Base-by-base conservation (phyloP, 129 eudicot species). In the Flaveria robusta region DNA sequence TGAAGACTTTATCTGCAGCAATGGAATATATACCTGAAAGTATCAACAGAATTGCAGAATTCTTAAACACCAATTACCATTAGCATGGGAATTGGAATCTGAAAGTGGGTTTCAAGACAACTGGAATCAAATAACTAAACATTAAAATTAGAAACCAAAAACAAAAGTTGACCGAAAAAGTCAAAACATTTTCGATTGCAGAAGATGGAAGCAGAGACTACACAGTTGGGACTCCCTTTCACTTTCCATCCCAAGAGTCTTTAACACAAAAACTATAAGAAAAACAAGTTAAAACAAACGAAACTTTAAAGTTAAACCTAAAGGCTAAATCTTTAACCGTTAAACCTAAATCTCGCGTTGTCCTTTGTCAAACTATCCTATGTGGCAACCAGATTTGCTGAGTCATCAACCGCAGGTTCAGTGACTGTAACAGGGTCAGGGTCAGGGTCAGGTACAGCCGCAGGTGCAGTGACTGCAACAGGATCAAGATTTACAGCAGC, bases 151-250 rank as follows among this genome's bases (percentile, higher is more conserved):
- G 1, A 46, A 79, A 20, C 45, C 43, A 16, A 45, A 68, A 23
- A 74, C 43, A 63, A 60, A 50, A 24, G 68, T 56, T 73, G 78
- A 65, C 79, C 68, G 19, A 26, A 66, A 80, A 65, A 67, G 79
- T 80, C 84, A 29, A 80, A 58, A 52, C 13, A 34, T 20, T 67
- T 67, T 68, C 76, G 56, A 66, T 27, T 74, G 80, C 84, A 74
- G 46, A 63, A 74, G 74, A 74, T 80, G 75, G 83, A 74, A 66
- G 29, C 31, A 66, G 79, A 66, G 79, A 66, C 71, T 66, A 66
- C 49, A 66, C 71, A 66, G 0, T 34, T 66, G 71, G 49, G 50
- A 66, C 39, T 39, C 27, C 27, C 71, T 66, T 34, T n/a, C 27
- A 37, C 26, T 66, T 66, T 34, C 50, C 71, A 66, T 66, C 50